A percentile compares a stretch with the other conserved stretches of the same genome.
Conservation (phyloP, 257 asterid genomes). For the Rhazya stricta region DNA sequence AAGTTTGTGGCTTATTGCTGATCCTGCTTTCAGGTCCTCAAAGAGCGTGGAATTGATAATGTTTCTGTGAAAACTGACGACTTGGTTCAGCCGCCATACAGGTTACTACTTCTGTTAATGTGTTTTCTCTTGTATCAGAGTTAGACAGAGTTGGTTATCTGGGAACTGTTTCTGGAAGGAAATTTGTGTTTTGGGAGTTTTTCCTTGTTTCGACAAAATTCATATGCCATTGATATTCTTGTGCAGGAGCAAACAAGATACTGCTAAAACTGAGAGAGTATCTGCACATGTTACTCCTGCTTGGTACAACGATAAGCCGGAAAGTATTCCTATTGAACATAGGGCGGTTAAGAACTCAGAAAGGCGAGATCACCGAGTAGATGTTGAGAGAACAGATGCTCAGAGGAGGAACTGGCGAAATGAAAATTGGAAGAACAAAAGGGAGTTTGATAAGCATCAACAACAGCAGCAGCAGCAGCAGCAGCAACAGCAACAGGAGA, state of each 20-base stretch:
- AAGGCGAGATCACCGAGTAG: conserved; percentile 55
- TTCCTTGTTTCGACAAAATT: neutral
- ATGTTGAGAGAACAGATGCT: conserved; percentile 49
- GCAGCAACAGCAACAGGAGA: conserved; percentile 42
- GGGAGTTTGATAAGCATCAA: conserved; percentile 45
- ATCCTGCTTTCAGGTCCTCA: conserved; percentile 49
- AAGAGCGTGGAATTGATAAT: conserved; percentile 64
- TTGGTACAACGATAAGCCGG: conserved; percentile 42
- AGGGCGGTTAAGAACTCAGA: conserved; percentile 41
- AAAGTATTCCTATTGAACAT: conserved; percentile 33
- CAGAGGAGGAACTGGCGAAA: conserved; percentile 57
- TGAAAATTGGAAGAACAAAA: conserved; percentile 56
- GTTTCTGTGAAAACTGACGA: conserved; percentile 38
- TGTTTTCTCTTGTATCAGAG: conserved; percentile 7
- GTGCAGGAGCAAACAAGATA: conserved; percentile 54
- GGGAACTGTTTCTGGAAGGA: neutral
- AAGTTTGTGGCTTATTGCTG: conserved; percentile 11
- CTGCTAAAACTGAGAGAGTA: conserved; percentile 37
- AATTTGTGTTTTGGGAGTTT: neutral
- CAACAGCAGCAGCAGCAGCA: conserved; percentile 32
- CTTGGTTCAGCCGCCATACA: conserved; percentile 37
- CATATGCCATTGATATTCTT: neutral
- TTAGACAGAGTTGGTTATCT: neutral
- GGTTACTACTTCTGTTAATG: conserved; percentile 36
- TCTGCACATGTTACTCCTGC: conserved; percentile 30